These are phyloP conservation scores for Pelargonium nanum DNA, from an alignment of 345 rosid species.

Conservation along the genomic window DNA sequence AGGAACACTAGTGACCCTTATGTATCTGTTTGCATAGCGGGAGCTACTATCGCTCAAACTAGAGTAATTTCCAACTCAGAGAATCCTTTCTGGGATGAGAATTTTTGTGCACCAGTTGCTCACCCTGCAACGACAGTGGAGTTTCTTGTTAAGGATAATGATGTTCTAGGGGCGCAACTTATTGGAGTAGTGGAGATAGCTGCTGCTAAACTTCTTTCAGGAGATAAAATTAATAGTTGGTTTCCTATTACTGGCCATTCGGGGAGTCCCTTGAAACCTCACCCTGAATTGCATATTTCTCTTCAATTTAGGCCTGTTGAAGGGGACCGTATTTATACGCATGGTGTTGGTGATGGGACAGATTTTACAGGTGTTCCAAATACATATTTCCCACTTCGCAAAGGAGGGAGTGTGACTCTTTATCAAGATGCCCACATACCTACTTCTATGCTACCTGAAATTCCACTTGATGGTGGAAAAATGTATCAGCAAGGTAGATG, in stretches of 20 bases:
- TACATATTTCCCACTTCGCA: conserved; percentile 53
- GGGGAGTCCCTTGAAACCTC: conserved; percentile 21
- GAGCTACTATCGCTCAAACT: conserved; percentile 59
- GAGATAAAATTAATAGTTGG: conserved; percentile 44
- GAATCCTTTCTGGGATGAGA: conserved; percentile 65
- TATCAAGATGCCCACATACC: conserved; percentile 71
- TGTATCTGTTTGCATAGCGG: conserved; percentile 48
- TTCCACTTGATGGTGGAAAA: conserved; percentile 45
- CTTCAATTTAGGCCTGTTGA: conserved; percentile 33
- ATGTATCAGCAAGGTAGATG: conserved; percentile 41
- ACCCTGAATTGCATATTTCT: conserved; percentile 42
- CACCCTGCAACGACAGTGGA: conserved; percentile 43
- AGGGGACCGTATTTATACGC: conserved; percentile 23
- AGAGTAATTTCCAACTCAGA: conserved; percentile 50
- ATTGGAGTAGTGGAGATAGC: conserved; percentile 49
- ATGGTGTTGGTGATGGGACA: conserved; percentile 53
- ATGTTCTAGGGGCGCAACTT: conserved; percentile 54
- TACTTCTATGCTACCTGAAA: conserved; percentile 33
- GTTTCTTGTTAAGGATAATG: conserved; percentile 65
- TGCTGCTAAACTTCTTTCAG: conserved; percentile 25
- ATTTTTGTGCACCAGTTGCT: conserved; percentile 43
- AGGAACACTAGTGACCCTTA: conserved; percentile 60
- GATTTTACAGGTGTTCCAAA: conserved; percentile 40
- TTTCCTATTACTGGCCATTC: conserved; percentile 27
- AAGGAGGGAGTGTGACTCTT: conserved; percentile 49